Evolutionary conservation across 179 eudicot genomes (phyloP).

Genomic region (Sideroxylon spinosum): DNA sequence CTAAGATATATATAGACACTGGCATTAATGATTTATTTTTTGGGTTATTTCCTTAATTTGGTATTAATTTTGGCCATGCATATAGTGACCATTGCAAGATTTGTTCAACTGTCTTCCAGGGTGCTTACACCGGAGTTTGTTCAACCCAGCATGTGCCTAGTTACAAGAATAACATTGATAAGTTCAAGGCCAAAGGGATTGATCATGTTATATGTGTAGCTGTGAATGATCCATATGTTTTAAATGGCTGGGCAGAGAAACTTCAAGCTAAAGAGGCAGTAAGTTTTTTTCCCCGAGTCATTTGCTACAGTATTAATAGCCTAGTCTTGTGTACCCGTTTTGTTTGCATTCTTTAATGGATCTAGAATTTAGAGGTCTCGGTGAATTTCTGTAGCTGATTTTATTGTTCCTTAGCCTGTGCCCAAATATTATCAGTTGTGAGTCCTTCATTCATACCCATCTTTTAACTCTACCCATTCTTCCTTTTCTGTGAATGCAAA

Average conservation of each 20-base stretch:
- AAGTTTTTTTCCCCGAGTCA: conserved; percentile 28
- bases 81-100: background rate
- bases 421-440: background rate
- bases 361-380: background rate
- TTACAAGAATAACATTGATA: conserved; percentile 77
- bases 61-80: background rate
- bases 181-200: conserved; percentile 81
- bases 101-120: conserved; percentile 36
- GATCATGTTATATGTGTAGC: conserved; percentile 89
- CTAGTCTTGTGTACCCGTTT: background rate
- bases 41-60: background rate
- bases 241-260: conserved; percentile 98
- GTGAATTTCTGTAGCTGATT: background rate
- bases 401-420: background rate
- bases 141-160: conserved; percentile 96
- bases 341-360: background rate
- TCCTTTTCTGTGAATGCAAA: background rate
- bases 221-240: conserved; percentile 82
- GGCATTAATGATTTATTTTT: background rate
- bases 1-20: background rate
- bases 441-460: background rate
- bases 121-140: conserved; percentile 95
- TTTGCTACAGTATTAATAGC: background rate
- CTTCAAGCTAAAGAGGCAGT: conserved; percentile 83
- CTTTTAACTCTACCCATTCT: background rate